phyloP scores from a whole-genome alignment of 2,329 filamentous ascomycete species.

The Epichloe bromicola region DNA sequence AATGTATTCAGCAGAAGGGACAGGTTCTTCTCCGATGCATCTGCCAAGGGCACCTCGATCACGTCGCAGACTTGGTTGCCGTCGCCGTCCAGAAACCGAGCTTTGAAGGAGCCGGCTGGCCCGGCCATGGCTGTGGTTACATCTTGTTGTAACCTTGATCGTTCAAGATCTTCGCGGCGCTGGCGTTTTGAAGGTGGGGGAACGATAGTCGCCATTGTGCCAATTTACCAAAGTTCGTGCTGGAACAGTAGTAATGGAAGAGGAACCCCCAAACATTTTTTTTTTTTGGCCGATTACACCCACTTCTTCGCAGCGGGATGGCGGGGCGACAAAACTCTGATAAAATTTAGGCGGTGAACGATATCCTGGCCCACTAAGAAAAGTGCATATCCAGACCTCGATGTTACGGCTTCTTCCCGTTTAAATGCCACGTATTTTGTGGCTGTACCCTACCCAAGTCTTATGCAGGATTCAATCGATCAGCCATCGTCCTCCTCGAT shows the following conservation, averaged over 20 bases:
- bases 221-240: background rate
- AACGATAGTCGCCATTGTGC: conserved; percentile 60
- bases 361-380: background rate
- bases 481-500: conserved; percentile 18
- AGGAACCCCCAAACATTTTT: background rate
- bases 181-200: conserved; percentile 87
- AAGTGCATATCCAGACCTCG: background rate
- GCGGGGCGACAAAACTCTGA: conserved; percentile 12
- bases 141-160: conserved; percentile 62
- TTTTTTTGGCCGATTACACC: background rate
- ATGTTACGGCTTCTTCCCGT: no score
- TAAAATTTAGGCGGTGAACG: conserved; percentile 17
- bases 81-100: conserved; percentile 78
- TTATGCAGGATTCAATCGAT: conserved; percentile 8
- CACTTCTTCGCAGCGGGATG: background rate
- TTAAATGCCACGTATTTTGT: background rate
- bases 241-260: background rate
- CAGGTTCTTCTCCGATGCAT: conserved; percentile 80
- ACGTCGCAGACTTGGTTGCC: conserved; percentile 58
- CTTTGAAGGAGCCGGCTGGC: conserved; percentile 63
- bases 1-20: conserved; percentile 78
- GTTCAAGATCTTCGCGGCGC: conserved; percentile 59
- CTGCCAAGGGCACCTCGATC: conserved; percentile 63
- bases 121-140: conserved; percentile 54
- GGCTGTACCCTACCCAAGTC: background rate